Percentiles rank a stretch among this genome's conserved stretches.
phyloP scores from a whole-genome alignment of 257 asterid genomes.

The Forsythia suspensa region DNA sequence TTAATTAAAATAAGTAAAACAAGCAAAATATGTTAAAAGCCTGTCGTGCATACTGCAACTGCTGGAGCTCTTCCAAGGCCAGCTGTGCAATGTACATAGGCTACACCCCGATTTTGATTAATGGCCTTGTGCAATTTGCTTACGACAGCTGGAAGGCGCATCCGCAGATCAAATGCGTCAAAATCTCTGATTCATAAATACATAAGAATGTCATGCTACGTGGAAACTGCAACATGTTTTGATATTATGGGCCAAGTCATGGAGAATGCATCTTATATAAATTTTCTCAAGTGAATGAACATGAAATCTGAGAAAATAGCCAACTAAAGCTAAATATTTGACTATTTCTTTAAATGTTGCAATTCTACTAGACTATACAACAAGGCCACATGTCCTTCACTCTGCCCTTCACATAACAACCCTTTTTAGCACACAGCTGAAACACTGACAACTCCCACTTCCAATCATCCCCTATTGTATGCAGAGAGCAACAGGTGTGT shows the following conservation, averaged over 20 bases:
- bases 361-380: background rate
- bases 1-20: background rate
- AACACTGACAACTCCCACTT: background rate
- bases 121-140: conserved; percentile 72
- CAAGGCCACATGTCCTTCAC: background rate
- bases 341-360: background rate
- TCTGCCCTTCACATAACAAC: background rate
- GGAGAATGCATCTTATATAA: background rate
- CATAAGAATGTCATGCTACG: background rate
- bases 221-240: background rate
- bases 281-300: background rate
- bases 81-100: conserved; percentile 96
- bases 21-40: conserved; percentile 10
- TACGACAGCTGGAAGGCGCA: conserved; percentile 90
- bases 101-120: conserved; percentile 74
- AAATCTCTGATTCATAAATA: conserved; percentile 70
- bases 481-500: background rate
- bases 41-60: conserved; percentile 58
- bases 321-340: background rate
- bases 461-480: background rate
- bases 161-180: conserved; percentile 84
- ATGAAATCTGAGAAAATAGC: background rate
- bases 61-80: conserved; percentile 99
- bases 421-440: background rate
- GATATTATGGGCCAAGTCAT: background rate